Base-by-base conservation (phyloP, 2,329 filamentous ascomycete genomes). In the Metarhizium sp. region DNA sequence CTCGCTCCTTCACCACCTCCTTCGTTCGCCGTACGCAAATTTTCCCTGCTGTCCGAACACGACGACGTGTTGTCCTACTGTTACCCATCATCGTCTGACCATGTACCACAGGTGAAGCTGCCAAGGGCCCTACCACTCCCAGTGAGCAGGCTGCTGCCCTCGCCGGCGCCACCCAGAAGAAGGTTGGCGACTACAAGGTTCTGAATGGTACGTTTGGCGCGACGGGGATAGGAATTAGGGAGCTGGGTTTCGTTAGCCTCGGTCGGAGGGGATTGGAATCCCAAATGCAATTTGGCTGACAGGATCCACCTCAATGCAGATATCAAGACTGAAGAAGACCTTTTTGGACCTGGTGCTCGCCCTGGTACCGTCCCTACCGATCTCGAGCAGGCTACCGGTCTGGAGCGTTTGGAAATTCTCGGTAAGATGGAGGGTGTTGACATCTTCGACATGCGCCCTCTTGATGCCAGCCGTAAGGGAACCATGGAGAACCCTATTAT, bases 391-490 rank as follows among this genome's bases (percentile, higher is more conserved):
- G 78, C 94, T 58, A 97, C 94, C 66, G 94, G 94, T 88, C 82
- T 97, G 58, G 94, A 99, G 81, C 92, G 94, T 84, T 84, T 99
- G 66, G 94, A 99, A 78, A 94, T 99, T 69, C 81, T 99, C 72
- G 94, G 94, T 77, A 99, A 99, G 85, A 96, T 97, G 88, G 90
- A 97, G 81, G 92, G 94, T 63, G 79, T 96, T 67, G 94, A 99
- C 71, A 80, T 97, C 72, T 99, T 99, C 79, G 92, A 99, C 78
- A 96, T 97, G 94, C 87, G 85, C 75, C 94, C 94, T 61, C 84
- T 99, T 66, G 94, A 97, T 73, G 81, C 92, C 61, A 94, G 88
- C 73, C 86, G 94, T 70, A 83, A 82, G 75, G 92, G 92, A 89
- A 97, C 94, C 58, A 73, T 96, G 68, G 82, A 95, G 62, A 79